Conservation (phyloP, 2,329 filamentous ascomycete species). For the Calonectria montana region DNA sequence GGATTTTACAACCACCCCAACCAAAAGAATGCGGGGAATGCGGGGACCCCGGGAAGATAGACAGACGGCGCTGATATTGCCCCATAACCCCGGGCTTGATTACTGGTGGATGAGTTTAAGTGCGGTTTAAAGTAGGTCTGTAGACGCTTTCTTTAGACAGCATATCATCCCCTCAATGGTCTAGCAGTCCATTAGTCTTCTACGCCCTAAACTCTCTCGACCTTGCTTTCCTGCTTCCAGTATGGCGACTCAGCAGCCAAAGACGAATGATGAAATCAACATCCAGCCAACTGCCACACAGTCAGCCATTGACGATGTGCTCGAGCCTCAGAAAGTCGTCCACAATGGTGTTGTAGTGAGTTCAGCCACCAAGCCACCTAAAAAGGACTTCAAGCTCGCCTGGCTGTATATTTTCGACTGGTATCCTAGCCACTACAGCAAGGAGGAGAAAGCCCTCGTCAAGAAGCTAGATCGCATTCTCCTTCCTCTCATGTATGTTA, state of each 20-base stretch:
- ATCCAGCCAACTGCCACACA: constrained; percentile 4
- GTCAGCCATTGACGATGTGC: not conserved
- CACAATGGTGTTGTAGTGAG: constrained; percentile 40
- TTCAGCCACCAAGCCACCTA: constrained; percentile 34
- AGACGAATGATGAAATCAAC: constrained; percentile 5
- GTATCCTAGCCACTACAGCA: constrained; percentile 47
- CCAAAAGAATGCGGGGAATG: not conserved
- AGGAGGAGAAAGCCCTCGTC: constrained; percentile 42
- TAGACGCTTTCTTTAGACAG: not conserved
- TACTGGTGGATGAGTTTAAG: not conserved
- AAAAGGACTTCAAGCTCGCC: constrained; percentile 35
- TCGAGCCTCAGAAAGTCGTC: constrained; percentile 9
- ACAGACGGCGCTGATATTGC: not conserved
- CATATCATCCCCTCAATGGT: not conserved
- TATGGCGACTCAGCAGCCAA: not conserved
- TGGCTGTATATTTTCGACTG: constrained; percentile 46
- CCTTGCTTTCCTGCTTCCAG: not conserved
- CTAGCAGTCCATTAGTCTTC: not conserved
- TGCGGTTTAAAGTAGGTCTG: not conserved
- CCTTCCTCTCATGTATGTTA: constrained; percentile 44
- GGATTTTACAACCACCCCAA: not conserved
- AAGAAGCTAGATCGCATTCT: constrained; percentile 45
- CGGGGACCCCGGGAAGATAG: not conserved
- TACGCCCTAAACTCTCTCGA: not conserved
- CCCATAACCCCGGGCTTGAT: not conserved